Evolutionary conservation across 192 early-diverging fungal species (phyloP), one percentile per base, ranked within the genome.

Genomic region (Tieghemiomyces parasiticus): DNA sequence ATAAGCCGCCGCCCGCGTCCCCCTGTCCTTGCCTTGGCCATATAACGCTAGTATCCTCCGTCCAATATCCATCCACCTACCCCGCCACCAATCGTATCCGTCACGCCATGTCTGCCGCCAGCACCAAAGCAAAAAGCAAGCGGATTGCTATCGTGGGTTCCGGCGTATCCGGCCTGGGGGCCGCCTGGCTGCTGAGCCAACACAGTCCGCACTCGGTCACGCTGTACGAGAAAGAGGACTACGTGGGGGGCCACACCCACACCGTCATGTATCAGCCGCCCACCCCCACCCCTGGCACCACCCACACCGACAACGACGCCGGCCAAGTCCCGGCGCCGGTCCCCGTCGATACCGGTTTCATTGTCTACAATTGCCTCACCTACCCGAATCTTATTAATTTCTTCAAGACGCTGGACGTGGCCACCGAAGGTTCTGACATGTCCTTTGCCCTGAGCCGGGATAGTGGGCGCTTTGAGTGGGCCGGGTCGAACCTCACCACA

Each of bases 271-370:
- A 74, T 32, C 63, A 8, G n/a, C 32, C 55, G 50, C 24, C 24
- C 24, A 14, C 50, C 24, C 1, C 26, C 4, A 14, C 50, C 6
- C 42, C 67, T 16, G 64, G 76, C 9, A 60, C 69, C 10, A 58
- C 32, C 16, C 50, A 61, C 20, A 34, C 25, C 29, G 59, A 51
- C 46, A 32, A 28, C 42, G 61, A n/a, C n/a, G n/a, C n/a, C n/a
- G n/a, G n/a, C n/a, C n/a, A n/a, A n/a, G n/a, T 20, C 22, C 34
- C 33, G 33, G 48, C 26, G 66, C 29, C 64, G 24, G 67, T 74
- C 29, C 80, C 78, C 53, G 82, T 84, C 30, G 82, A 84, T 59
- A 82, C 78, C 14, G 81, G 81, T 19, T 83, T 83, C 61, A 82
- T 83, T 50, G 80, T 84, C 10, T 82, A 71, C 68, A 84, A 84